Evolutionary conservation across 495 filamentous ascomycete genomes (phyloP).

Genomic region (Penicillium daleae): DNA sequence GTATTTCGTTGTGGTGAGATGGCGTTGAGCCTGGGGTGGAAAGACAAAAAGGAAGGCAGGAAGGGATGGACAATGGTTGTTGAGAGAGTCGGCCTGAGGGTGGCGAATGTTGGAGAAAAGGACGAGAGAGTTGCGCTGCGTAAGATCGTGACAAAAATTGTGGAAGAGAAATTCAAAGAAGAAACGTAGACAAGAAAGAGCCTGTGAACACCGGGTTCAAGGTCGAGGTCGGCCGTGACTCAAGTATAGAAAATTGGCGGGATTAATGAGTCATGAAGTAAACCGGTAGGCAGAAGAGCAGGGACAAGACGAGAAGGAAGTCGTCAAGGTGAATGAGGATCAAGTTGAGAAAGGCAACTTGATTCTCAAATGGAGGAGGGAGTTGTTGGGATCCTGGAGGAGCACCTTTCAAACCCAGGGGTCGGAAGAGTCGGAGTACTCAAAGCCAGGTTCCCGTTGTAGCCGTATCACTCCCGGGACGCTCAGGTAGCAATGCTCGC

Average conservation of each 20-base stretch:
- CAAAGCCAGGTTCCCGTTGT: conserved; percentile 42
- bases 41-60: conserved; percentile 37
- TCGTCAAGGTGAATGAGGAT: not conserved
- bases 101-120: conserved; percentile 16
- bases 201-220: conserved; percentile 52
- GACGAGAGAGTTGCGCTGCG: conserved; percentile 47
- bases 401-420: conserved; percentile 43
- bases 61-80: conserved; percentile 44
- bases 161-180: conserved; percentile 38
- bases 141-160: conserved; percentile 50
- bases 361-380: conserved; percentile 9
- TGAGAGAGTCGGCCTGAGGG: conserved; percentile 19
- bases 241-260: conserved; percentile 31
- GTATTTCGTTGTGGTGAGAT: conserved; percentile 34
- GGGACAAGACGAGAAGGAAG: conserved; percentile 11
- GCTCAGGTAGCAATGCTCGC: conserved; percentile 28
- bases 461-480: conserved; percentile 37
- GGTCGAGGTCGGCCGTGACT: conserved; percentile 42
- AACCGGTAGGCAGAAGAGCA: conserved; percentile 20
- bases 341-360: too few species aligned
- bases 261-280: conserved; percentile 47
- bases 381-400: conserved; percentile 34
- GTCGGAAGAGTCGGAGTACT: conserved; percentile 42
- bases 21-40: conserved; percentile 40
- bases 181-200: conserved; percentile 30